These are phyloP conservation scores for Trichocladium uniseriatum DNA, from an alignment of 495 filamentous ascomycete genomes.

Conservation along the genomic window DNA sequence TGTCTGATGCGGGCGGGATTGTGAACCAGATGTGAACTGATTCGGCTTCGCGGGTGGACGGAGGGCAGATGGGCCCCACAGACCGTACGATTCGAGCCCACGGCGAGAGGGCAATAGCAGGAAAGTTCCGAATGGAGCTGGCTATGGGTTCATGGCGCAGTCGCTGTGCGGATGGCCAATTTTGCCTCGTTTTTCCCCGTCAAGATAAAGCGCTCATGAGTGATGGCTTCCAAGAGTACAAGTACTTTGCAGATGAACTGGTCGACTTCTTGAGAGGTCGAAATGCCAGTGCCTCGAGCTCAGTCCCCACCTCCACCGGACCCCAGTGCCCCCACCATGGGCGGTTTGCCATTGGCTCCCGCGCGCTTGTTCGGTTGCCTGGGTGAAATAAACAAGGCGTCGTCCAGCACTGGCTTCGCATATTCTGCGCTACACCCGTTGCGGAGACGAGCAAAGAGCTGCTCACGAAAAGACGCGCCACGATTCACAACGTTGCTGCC, in stretches of 20 bases:
- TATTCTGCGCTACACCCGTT: constrained; percentile 23
- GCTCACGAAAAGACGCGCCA: constrained; percentile 14
- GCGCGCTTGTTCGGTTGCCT: constrained; percentile 15
- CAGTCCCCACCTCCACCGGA: not conserved
- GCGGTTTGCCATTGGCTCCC: constrained; percentile 6
- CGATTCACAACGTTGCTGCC: constrained; percentile 20
- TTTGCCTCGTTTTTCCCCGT: too few species aligned
- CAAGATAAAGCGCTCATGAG: too few species aligned
- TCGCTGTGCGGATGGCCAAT: not conserved
- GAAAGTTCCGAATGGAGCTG: not conserved
- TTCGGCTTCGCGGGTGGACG: not conserved
- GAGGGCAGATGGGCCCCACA: not conserved
- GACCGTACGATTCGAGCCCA: not conserved
- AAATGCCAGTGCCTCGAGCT: too few species aligned
- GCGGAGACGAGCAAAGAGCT: constrained; percentile 20
- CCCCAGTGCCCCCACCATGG: not conserved
- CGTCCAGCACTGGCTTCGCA: constrained; percentile 1
- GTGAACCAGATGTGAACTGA: not conserved
- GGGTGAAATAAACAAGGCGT: constrained; percentile 21
- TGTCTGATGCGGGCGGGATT: not conserved
- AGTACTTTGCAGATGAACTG: too few species aligned
- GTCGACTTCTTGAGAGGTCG: too few species aligned
- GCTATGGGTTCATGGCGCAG: not conserved
- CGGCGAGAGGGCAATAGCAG: not conserved
- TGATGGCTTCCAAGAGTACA: too few species aligned